phyloP scores from a whole-genome alignment of 2,329 filamentous ascomycete species.

The Cordyceps militaris region DNA sequence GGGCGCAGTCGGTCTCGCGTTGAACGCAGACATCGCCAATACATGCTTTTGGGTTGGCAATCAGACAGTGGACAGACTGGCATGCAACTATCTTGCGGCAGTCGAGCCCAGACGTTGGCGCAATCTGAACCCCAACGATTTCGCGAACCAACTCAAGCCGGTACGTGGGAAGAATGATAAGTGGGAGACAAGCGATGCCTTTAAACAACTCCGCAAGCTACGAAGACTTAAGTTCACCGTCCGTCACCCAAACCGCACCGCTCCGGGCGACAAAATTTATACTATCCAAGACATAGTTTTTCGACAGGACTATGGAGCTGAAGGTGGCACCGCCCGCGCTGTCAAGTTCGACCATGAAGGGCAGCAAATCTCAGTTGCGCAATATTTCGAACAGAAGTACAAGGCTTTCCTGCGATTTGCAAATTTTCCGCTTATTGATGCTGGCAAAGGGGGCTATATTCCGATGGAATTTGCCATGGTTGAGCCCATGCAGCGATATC shows the following conservation, averaged over 20 bases:
- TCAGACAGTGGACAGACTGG: constrained; percentile 32
- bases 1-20: constrained; percentile 55
- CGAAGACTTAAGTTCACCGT: constrained; percentile 50
- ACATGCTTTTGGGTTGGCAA: constrained; percentile 70
- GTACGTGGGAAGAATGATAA: constrained; percentile 20
- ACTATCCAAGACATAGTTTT: constrained; percentile 46
- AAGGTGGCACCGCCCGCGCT: constrained; percentile 43
- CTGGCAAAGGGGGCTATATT: constrained; percentile 46
- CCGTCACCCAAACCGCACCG: constrained; percentile 39
- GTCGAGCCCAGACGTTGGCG: constrained; percentile 23
- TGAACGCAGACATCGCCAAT: constrained; percentile 91
- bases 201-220: constrained; percentile 48
- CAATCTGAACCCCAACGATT: constrained; percentile 19
- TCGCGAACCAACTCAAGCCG: constrained; percentile 30
- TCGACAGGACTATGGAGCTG: constrained; percentile 32
- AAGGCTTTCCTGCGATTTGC: constrained; percentile 39
- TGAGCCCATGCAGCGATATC: constrained; percentile 50
- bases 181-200: constrained; percentile 40
- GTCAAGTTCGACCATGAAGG: constrained; percentile 49
- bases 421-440: constrained; percentile 50
- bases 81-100: constrained; percentile 27
- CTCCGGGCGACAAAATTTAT: constrained; percentile 40
- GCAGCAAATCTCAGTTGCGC: constrained; percentile 37
- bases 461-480: constrained; percentile 55
- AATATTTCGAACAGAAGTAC: constrained; percentile 54